Base-by-base conservation (phyloP, 768 basidiomycete genomes). In the Gyrodon lividus region DNA sequence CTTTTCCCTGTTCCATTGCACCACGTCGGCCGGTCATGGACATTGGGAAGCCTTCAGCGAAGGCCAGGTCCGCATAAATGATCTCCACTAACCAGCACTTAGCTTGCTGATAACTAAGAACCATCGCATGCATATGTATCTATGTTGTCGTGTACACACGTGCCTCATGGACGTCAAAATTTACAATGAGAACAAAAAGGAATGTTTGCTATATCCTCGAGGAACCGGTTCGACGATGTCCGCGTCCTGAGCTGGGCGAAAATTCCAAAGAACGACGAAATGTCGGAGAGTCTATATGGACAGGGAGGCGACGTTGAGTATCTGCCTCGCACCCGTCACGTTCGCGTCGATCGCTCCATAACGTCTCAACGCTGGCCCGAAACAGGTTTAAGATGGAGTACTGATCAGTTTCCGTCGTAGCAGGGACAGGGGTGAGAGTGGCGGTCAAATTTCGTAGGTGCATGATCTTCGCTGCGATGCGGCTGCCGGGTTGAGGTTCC, bases 401-500 rank as follows among this genome's bases (percentile, higher is more conserved):
- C 6, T 49, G 53, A 9, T 57, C 48, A 19, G 10, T 19, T 42
- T 65, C 60, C 2, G 53, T 54, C 20, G 59, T 62, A 2, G 63
- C 60, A 8, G 63, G 63, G 35, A 63, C 39, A 23, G 59, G 62
- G 6, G 57, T 19, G 45, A 65, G 62, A 31, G 57, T 28, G 10
- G 62, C 51, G 50, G 51, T 50, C 33, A 53, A n/a, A 41, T 55
- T 56, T 42, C 43, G 59, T 34, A 65, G 55, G 45, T 65, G 62
- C 28, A 38, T 3, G 43, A 62, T 57, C 51, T 62, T 62, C 39
- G 57, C 55, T 28, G 57, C 55, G 50, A 57, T 64, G 3, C 62
- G 55, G 35, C 43, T 46, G 24, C 55, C 55, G 5, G 46, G 52
- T 40, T 31, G 59, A 33, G 56, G 43, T 30, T 44, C 48, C 4